A percentile compares a stretch with the other conserved stretches of the same genome.
These are phyloP conservation scores for Phytophthora megakarya DNA, from an alignment of 352 stramenopile genomes.

Conservation along the genomic window DNA sequence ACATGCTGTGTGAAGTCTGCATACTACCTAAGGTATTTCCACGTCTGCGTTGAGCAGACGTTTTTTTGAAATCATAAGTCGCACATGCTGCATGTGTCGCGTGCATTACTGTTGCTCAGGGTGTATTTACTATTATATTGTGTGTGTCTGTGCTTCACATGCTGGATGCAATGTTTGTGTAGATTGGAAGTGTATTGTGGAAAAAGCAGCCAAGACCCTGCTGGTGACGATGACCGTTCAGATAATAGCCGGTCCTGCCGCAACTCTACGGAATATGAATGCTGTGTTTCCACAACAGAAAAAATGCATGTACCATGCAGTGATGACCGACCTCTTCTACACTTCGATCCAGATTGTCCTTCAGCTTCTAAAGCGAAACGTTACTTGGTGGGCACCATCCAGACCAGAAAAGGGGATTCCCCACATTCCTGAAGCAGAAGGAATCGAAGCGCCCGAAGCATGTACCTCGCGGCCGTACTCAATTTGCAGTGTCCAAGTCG, in stretches of 20 bases:
- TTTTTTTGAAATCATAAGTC: too few relatives aligned
- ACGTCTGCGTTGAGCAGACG: too few relatives aligned
- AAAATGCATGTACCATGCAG: not conserved
- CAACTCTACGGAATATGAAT: slow-evolving; percentile 2
- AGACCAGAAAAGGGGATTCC: slow-evolving; percentile 1
- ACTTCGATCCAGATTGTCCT: too few relatives aligned
- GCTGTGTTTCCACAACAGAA: not conserved
- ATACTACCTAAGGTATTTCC: not conserved
- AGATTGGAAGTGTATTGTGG: slow-evolving; percentile 2
- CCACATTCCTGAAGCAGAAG: not conserved
- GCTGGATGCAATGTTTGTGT: not conserved
- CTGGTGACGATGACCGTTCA: not conserved
- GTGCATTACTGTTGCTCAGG: not conserved
- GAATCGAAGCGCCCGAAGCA: not conserved
- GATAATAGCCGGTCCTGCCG: slow-evolving; percentile 2
- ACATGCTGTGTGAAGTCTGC: slow-evolving; percentile 3
- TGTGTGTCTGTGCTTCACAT: too few relatives aligned
- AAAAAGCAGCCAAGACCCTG: not conserved
- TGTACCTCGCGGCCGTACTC: not conserved
- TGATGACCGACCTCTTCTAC: not conserved
- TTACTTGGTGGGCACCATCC: slow-evolving; percentile 2
- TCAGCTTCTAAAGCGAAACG: not conserved
- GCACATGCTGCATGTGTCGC: slow-evolving; percentile 5
- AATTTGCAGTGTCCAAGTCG: not conserved
- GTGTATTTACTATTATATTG: too few relatives aligned